phyloP scores from a whole-genome alignment of 345 rosid species.

The Jatropha curcas region DNA sequence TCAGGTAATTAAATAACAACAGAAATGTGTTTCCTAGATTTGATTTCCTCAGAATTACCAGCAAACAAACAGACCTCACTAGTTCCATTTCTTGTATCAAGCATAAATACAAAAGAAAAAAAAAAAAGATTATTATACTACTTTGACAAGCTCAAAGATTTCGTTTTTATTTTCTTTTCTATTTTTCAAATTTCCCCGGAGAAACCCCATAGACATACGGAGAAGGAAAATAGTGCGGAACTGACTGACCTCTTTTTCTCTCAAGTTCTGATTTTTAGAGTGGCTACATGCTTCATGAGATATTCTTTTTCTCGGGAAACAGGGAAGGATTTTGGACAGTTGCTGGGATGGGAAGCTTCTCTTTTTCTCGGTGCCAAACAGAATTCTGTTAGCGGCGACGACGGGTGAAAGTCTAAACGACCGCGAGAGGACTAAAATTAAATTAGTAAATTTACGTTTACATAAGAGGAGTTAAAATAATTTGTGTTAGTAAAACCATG shows the following conservation, averaged over 20 bases:
- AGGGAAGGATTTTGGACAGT: neutral
- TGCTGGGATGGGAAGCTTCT: neutral
- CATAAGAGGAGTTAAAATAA: too few species aligned
- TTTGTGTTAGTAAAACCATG: too few species aligned
- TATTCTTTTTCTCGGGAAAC: neutral
- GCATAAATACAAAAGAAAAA: neutral
- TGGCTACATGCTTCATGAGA: neutral
- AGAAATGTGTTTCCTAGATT: neutral
- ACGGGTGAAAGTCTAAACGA: neutral
- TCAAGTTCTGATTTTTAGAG: neutral
- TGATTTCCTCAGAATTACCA: neutral
- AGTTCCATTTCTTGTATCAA: neutral
- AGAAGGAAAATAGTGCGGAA: neutral
- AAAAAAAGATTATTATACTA: neutral
- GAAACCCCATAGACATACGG: neutral
- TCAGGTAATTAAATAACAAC: neutral
- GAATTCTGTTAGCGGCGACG: neutral
- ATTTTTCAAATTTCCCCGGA: too few species aligned
- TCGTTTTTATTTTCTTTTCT: neutral
- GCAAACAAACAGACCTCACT: neutral
- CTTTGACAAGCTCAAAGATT: neutral
- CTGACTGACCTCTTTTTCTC: neutral
- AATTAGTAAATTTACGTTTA: too few species aligned
- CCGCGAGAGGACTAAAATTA: neutral
- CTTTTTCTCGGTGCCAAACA: neutral